These are phyloP conservation scores for Hygrophorus pudorinus DNA, from an alignment of 768 basidiomycete genomes.

Conservation along the genomic window DNA sequence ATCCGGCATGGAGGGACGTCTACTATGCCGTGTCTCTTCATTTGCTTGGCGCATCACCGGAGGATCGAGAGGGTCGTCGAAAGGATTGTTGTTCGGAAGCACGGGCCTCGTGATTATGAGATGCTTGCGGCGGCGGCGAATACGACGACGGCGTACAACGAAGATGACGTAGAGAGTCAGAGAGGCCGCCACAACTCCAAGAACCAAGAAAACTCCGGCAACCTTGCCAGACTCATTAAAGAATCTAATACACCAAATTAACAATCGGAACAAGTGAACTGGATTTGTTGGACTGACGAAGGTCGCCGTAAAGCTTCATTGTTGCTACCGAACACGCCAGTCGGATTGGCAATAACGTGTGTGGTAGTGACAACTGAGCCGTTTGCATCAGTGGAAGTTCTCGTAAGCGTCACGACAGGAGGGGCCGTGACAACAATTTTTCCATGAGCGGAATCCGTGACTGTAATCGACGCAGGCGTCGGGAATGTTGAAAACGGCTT, in stretches of 20 bases:
- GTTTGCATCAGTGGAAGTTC: conserved; percentile 34
- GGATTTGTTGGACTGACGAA: conserved; percentile 5
- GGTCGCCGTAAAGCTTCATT: background rate
- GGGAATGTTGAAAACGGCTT: conserved; percentile 33
- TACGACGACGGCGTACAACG: conserved; percentile 31
- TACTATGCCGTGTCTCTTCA: background rate
- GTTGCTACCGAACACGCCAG: conserved; percentile 17
- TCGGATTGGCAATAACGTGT: conserved; percentile 43
- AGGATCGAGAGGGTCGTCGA: conserved; percentile 20
- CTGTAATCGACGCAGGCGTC: conserved; percentile 30
- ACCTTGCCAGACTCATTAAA: conserved; percentile 60
- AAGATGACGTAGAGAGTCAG: conserved; percentile 35
- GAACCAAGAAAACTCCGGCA: conserved; percentile 62
- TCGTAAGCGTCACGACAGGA: conserved; percentile 34
- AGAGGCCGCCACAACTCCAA: conserved; percentile 45
- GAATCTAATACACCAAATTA: conserved; percentile 32
- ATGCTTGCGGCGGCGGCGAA: conserved; percentile 23
- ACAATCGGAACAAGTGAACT: background rate
- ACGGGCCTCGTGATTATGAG: conserved; percentile 29
- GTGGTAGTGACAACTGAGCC: conserved; percentile 39
- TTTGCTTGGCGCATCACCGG: conserved; percentile 3
- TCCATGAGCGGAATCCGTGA: conserved; percentile 26
- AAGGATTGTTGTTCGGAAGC: conserved; percentile 24
- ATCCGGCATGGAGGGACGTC: background rate
- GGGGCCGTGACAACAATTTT: conserved; percentile 31